Evolutionary conservation across 208 protist species (phyloP).

Genomic region (Trypanosoma cruzi): DNA sequence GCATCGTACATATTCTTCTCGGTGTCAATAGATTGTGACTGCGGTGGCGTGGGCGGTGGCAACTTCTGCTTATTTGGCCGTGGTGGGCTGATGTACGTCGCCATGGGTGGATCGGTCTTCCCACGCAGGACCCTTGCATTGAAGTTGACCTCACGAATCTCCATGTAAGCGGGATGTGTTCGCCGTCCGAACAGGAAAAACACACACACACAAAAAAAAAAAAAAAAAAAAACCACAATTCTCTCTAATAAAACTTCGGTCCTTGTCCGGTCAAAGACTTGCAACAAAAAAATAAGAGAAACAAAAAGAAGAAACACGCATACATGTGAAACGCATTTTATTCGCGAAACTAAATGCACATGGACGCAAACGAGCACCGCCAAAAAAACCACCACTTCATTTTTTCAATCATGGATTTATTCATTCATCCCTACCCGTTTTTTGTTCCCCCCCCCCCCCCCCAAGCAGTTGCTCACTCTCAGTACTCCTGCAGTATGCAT

Average conservation of each 20-base stretch:
- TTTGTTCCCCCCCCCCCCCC: too few species aligned
- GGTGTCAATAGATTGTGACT: not conserved
- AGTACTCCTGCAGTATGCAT: not conserved
- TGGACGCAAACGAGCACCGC: not conserved
- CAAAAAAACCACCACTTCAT: not conserved
- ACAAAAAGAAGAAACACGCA: not conserved
- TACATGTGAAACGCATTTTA: too few species aligned
- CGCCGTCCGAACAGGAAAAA: not conserved
- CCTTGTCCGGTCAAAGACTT: not conserved
- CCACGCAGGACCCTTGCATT: conserved; percentile 23
- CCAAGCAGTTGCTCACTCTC: not conserved
- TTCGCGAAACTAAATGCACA: too few species aligned
- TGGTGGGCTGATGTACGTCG: conserved; percentile 67
- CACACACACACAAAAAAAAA: not conserved
- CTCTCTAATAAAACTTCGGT: not conserved
- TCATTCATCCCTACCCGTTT: too few species aligned
- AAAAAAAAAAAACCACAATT: not conserved
- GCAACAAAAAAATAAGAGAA: conserved; percentile 7
- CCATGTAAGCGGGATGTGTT: conserved; percentile 27
- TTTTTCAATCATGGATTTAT: not conserved
- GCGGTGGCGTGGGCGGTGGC: not conserved
- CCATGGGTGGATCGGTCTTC: conserved; percentile 19
- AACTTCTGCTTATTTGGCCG: conserved; percentile 31
- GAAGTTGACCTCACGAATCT: conserved; percentile 47
- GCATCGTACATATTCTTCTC: conserved; percentile 7